These are phyloP conservation scores for Tylopilus subfusipes DNA, from an alignment of 768 basidiomycete genomes.

Conservation along the genomic window DNA sequence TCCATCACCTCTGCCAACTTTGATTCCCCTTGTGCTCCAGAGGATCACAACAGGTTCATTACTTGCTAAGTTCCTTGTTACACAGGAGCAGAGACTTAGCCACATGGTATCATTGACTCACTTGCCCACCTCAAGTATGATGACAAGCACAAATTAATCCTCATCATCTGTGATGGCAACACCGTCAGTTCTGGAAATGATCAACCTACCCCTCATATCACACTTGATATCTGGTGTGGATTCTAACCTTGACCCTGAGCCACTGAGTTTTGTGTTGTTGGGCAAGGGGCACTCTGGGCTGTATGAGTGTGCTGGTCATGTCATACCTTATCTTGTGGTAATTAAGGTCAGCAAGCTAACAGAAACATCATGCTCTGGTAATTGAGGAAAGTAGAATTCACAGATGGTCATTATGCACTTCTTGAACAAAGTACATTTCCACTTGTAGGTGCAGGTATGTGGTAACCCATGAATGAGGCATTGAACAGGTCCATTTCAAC, in stretches of 20 bases:
- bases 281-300: slow-evolving; percentile 96
- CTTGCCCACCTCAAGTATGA: slow-evolving; percentile 94
- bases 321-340: slow-evolving; percentile 90
- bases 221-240: slow-evolving; percentile 93
- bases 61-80: slow-evolving; percentile 99
- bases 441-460: not conserved
- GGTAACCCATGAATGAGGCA: not conserved
- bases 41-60: slow-evolving; percentile 95
- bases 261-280: slow-evolving; percentile 88
- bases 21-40: slow-evolving; percentile 72
- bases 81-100: slow-evolving; percentile 87
- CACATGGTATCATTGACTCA: slow-evolving; percentile 88
- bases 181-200: slow-evolving; percentile 98
- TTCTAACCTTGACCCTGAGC: slow-evolving; percentile 90
- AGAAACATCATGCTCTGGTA: slow-evolving; percentile 89
- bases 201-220: slow-evolving; percentile 92
- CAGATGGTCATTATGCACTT: slow-evolving; percentile 97
- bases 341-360: slow-evolving; percentile 95
- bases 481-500: slow-evolving; percentile 86
- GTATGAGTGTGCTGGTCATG: slow-evolving; percentile 91
- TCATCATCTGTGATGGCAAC: slow-evolving; percentile 60
- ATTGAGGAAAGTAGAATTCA: slow-evolving; percentile 97
- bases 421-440: slow-evolving; percentile 78
- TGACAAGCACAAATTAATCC: slow-evolving; percentile 85
- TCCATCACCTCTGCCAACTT: slow-evolving; percentile 91